phyloP scores from a whole-genome alignment of 805 yeast species.

The Maudiozyma barnettii region DNA sequence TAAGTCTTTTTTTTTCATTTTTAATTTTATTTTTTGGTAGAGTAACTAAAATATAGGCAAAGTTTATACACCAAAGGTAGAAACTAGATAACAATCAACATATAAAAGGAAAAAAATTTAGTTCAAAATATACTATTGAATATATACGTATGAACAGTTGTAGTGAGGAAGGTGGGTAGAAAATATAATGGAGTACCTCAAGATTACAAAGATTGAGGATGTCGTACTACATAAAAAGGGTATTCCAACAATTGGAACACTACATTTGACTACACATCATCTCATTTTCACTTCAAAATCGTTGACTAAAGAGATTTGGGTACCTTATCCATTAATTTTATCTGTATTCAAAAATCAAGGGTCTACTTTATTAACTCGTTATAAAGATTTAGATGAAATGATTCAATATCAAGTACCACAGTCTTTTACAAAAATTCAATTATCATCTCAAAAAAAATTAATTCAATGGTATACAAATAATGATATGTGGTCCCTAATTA shows the following conservation, averaged over 20 bases:
- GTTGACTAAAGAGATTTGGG: conserved; percentile 66
- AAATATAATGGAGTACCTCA: conserved; percentile 44
- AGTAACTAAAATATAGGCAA: background rate
- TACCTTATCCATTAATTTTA: conserved; percentile 78
- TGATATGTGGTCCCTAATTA: conserved; percentile 34
- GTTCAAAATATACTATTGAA: no score
- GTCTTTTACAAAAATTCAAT: background rate
- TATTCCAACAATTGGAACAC: conserved; percentile 41
- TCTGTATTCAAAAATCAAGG: conserved; percentile 48
- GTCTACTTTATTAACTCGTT: conserved; percentile 32
- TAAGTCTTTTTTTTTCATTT: no score
- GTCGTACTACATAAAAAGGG: conserved; percentile 55
- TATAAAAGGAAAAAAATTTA: no score
- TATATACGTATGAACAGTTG: no score
- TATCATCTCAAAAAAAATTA: conserved; percentile 1
- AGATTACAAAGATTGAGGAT: conserved; percentile 42
- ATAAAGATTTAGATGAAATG: conserved; percentile 5
- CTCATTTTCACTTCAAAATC: conserved; percentile 42
- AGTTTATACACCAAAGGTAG: background rate
- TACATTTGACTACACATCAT: conserved; percentile 70
- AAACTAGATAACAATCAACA: no score
- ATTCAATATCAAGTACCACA: conserved; percentile 1
- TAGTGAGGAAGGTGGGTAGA: no score
- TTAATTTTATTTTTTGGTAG: no score
- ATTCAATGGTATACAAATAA: conserved; percentile 17